phyloP scores from a whole-genome alignment of 768 basidiomycete genomes.

The Auricularia auricula-judae region DNA sequence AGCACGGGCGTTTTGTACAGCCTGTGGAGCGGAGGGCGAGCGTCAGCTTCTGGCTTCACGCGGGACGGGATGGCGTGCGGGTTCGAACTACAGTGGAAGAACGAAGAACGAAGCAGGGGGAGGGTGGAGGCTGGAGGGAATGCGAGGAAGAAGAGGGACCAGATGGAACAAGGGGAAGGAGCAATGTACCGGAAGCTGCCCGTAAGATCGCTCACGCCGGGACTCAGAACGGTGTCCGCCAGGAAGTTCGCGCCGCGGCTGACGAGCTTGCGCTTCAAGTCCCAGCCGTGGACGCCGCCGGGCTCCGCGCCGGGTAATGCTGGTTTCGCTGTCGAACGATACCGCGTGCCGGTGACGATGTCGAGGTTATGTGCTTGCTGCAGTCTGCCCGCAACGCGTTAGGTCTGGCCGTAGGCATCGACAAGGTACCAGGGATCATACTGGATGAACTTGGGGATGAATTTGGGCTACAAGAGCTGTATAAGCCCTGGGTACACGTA shows the following conservation, averaged over 20 bases:
- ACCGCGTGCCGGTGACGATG: conserved; percentile 89
- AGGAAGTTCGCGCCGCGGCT: conserved; percentile 85
- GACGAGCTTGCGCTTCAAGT: conserved; percentile 78
- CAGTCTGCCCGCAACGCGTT: conserved; percentile 33
- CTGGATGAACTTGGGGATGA: conserved; percentile 88
- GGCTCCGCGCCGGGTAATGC: conserved; percentile 46
- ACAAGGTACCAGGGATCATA: conserved; percentile 14
- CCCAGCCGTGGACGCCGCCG: conserved; percentile 90
- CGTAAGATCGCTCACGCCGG: conserved; percentile 83
- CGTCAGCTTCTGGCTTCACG: neutral
- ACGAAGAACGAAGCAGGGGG: neutral
- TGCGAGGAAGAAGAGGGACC: neutral
- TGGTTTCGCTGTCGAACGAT: conserved; percentile 53
- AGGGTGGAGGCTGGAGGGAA: neutral
- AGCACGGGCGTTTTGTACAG: conserved; percentile 70
- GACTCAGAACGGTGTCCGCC: conserved; percentile 73
- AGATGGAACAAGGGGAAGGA: neutral
- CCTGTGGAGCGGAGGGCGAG: conserved; percentile 23
- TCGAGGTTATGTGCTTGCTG: conserved; percentile 83
- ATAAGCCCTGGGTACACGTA: too few species aligned
- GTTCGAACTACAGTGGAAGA: neutral
- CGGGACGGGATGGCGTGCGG: neutral
- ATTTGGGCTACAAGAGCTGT: conserved; percentile 58
- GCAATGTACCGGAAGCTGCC: conserved; percentile 71
- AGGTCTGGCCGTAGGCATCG: neutral